Conservation (phyloP, 2,329 filamentous ascomycete species). For the Clarireedia paspali region DNA sequence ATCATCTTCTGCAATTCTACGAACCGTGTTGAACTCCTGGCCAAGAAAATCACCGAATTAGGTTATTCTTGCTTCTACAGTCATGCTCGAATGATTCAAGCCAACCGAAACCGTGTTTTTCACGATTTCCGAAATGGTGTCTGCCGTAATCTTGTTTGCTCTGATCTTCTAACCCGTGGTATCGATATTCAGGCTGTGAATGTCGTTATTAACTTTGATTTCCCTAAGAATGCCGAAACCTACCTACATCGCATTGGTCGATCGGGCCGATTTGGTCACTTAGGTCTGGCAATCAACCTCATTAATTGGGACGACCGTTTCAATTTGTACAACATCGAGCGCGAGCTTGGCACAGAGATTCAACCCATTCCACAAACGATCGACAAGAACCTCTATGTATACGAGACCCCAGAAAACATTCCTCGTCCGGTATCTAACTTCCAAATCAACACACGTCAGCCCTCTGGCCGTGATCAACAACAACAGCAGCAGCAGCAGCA, state of each 20-base stretch:
- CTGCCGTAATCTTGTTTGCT: constrained; percentile 96
- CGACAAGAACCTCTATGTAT: constrained; percentile 97
- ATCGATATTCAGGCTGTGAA: constrained; percentile 99
- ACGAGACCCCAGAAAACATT: constrained; percentile 92
- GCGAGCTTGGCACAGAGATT: constrained; percentile 94
- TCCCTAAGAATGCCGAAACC: constrained; percentile 98
- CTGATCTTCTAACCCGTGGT: constrained; percentile 92
- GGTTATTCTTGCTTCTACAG: constrained; percentile 99
- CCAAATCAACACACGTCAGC: constrained; percentile 29
- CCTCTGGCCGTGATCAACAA: constrained; percentile 20
- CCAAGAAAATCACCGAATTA: constrained; percentile 98
- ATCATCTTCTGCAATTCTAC: constrained; percentile 99
- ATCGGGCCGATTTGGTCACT: constrained; percentile 92
- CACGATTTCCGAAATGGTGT: constrained; percentile 98
- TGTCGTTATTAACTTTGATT: constrained; percentile 99
- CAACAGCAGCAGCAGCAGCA: constrained; percentile 15
- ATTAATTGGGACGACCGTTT: constrained; percentile 99
- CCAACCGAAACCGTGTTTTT: constrained; percentile 95
- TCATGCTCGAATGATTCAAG: constrained; percentile 95
- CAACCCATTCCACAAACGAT: constrained; percentile 91
- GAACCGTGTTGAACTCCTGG: constrained; percentile 91
- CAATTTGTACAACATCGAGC: constrained; percentile 98
- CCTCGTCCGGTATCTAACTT: constrained; percentile 65
- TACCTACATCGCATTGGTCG: constrained; percentile 98
- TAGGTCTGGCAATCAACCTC: constrained; percentile 95